phyloP scores from a whole-genome alignment of 2,329 filamentous ascomycete species.

The Pseudogymnoascus sp. region DNA sequence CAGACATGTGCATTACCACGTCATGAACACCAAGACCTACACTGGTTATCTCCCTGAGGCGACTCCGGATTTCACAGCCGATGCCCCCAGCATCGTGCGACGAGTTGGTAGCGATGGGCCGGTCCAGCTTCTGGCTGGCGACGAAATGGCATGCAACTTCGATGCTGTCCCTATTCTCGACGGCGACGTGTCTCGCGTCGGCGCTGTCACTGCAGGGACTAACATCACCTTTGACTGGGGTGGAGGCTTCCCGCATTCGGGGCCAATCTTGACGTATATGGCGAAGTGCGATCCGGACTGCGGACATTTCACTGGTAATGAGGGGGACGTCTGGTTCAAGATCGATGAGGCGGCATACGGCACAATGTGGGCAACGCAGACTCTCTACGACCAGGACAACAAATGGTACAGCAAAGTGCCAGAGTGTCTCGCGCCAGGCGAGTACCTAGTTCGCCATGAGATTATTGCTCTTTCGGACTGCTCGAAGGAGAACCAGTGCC shows the following conservation, averaged over 20 bases:
- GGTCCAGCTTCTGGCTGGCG: background rate
- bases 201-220: conserved; percentile 5
- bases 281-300: conserved; percentile 13
- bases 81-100: conserved; percentile 11
- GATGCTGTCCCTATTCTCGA: conserved; percentile 11
- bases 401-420: conserved; percentile 11
- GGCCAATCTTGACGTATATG: conserved; percentile 13
- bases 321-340: conserved; percentile 12
- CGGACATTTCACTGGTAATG: conserved; percentile 9
- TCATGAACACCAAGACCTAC: background rate
- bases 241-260: conserved; percentile 4
- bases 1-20: background rate
- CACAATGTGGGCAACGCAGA: conserved; percentile 10
- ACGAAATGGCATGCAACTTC: conserved; percentile 10
- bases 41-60: conserved; percentile 12
- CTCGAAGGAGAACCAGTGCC: conserved; percentile 8
- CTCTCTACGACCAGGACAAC: conserved; percentile 5
- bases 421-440: conserved; percentile 11
- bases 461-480: conserved; percentile 10
- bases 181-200: conserved; percentile 10
- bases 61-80: conserved; percentile 10
- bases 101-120: conserved; percentile 11
- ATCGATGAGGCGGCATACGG: conserved; percentile 11
- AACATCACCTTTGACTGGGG: conserved; percentile 10
- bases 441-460: conserved; percentile 13